phyloP scores from a whole-genome alignment of 331 rosid genomes.

The Telfairia occidentalis region DNA sequence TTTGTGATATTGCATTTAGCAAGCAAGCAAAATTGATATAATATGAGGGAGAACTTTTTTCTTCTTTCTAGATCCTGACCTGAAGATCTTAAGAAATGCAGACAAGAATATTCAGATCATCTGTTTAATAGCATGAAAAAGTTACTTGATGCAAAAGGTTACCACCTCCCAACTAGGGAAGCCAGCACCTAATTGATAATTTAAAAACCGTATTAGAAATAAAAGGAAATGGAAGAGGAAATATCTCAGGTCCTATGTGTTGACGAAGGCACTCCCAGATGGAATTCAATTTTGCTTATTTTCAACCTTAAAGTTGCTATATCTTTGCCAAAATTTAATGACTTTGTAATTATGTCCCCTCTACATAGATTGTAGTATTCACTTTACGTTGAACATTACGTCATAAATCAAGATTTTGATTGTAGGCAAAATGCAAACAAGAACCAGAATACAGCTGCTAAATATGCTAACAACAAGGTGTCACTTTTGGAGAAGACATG shows the following conservation, averaged over 20 bases:
- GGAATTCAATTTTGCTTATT: neutral
- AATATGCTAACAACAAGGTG: slow-evolving; percentile 24
- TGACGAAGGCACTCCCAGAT: neutral
- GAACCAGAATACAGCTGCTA: slow-evolving; percentile 43
- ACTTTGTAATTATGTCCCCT: neutral
- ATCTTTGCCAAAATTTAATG: neutral
- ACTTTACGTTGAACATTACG: neutral
- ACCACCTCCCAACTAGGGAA: neutral
- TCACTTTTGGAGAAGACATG: slow-evolving; percentile 95
- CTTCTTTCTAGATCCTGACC: neutral
- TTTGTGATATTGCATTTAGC: neutral
- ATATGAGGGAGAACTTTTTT: neutral
- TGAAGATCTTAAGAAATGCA: neutral
- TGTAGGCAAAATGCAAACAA: slow-evolving; percentile 70
- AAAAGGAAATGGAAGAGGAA: neutral
- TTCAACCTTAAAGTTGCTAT: neutral
- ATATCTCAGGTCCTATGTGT: neutral
- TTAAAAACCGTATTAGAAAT: neutral
- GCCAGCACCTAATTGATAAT: neutral
- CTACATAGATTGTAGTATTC: neutral
- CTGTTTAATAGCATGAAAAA: neutral
- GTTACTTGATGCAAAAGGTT: neutral
- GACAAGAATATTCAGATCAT: neutral
- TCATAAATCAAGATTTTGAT: neutral
- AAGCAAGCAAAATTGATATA: neutral